These are phyloP conservation scores for Aspergillus cejpii DNA, from an alignment of 2,329 filamentous ascomycete genomes.

Conservation along the genomic window DNA sequence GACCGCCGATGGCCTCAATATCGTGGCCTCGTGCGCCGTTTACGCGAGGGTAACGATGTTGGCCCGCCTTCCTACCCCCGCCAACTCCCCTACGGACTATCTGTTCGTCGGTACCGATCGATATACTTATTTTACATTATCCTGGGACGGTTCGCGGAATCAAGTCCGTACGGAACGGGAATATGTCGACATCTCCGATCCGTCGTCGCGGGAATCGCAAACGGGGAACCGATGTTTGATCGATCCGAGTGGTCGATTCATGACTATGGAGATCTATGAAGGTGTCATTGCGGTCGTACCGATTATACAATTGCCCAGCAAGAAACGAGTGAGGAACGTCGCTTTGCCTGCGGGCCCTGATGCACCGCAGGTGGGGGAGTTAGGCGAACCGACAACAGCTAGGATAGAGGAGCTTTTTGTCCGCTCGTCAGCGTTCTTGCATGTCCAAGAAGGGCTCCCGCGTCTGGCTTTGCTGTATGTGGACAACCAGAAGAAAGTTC, in stretches of 20 bases:
- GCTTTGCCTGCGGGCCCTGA: slow-evolving; percentile 22
- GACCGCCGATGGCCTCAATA: slow-evolving; percentile 52
- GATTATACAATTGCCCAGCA: slow-evolving; percentile 51
- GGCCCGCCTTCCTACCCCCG: slow-evolving; percentile 50
- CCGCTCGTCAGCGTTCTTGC: slow-evolving; percentile 59
- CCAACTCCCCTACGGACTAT: slow-evolving; percentile 67
- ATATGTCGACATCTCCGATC: slow-evolving; percentile 55
- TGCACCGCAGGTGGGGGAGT: slow-evolving; percentile 44
- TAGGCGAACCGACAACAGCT: slow-evolving; percentile 56
- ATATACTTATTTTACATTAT: slow-evolving; percentile 82
- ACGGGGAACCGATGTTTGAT: slow-evolving; percentile 77
- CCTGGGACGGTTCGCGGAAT: slow-evolving; percentile 61
- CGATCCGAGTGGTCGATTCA: slow-evolving; percentile 66
- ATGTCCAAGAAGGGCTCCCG: slow-evolving; percentile 49
- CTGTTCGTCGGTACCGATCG: slow-evolving; percentile 89
- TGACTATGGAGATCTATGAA: slow-evolving; percentile 63
- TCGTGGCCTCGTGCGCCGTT: slow-evolving; percentile 63
- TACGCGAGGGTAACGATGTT: slow-evolving; percentile 85
- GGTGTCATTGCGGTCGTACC: slow-evolving; percentile 60
- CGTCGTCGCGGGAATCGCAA: slow-evolving; percentile 64
- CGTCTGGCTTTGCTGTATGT: slow-evolving; percentile 60
- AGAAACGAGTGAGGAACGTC: slow-evolving; percentile 32
- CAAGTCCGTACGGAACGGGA: slow-evolving; percentile 52
- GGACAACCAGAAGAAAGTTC: slow-evolving; percentile 52
- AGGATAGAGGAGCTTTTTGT: slow-evolving; percentile 62